Evolutionary conservation across 2,329 filamentous ascomycete genomes (phyloP).

Genomic region (Lasiodiplodia hormozganensis): DNA sequence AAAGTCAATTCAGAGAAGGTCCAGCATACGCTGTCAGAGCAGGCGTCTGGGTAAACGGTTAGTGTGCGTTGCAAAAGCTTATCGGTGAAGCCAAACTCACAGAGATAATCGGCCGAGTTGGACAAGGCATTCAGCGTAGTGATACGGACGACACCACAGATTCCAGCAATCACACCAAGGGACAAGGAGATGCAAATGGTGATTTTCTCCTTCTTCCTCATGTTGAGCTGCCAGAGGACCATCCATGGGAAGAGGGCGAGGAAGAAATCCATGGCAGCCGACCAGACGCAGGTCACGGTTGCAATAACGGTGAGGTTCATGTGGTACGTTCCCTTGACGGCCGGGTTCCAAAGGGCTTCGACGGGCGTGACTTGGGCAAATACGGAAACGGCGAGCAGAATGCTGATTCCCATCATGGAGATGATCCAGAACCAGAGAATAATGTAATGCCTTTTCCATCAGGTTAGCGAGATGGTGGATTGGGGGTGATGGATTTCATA

Average conservation of each 20-base stretch:
- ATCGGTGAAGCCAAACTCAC: constrained; percentile 32
- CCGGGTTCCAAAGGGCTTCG: constrained; percentile 11
- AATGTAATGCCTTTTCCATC: neutral
- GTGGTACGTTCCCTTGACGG: neutral
- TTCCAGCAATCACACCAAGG: constrained; percentile 36
- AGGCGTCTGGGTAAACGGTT: constrained; percentile 10
- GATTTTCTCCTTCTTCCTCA: constrained; percentile 40
- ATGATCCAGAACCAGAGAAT: constrained; percentile 14
- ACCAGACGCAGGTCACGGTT: constrained; percentile 1
- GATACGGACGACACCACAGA: constrained; percentile 37
- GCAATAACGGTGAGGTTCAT: constrained; percentile 14
- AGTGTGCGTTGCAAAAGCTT: constrained; percentile 19
- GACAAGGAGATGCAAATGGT: constrained; percentile 41
- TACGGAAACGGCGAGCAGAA: neutral
- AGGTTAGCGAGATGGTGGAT: neutral
- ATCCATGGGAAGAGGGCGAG: constrained; percentile 39
- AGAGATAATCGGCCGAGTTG: constrained; percentile 31
- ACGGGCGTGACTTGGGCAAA: constrained; percentile 12
- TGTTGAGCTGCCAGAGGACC: constrained; percentile 39
- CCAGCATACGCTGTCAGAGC: constrained; percentile 37
- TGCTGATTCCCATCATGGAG: constrained; percentile 12
- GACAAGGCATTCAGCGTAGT: constrained; percentile 36
- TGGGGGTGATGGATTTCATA: neutral
- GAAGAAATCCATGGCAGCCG: constrained; percentile 37
- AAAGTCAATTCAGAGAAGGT: constrained; percentile 37